These are phyloP conservation scores for Davidsoniella australis DNA, from an alignment of 2,329 filamentous ascomycete species.

Conservation along the genomic window DNA sequence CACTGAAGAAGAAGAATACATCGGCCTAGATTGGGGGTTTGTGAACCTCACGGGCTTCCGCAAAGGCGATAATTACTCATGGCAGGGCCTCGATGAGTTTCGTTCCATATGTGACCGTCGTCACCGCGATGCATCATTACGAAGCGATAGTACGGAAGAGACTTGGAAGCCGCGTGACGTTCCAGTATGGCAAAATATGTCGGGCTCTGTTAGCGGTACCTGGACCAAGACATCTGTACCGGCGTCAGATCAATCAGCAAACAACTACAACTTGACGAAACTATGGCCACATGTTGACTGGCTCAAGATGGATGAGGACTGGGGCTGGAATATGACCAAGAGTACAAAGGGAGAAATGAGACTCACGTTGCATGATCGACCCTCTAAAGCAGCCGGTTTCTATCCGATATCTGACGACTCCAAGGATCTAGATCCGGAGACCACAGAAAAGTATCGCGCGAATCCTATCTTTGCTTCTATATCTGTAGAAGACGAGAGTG, in stretches of 20 bases:
- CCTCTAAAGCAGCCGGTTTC: background rate
- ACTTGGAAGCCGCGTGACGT: constrained; percentile 23
- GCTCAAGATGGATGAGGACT: constrained; percentile 38
- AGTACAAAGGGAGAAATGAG: constrained; percentile 43
- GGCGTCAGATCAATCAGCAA: constrained; percentile 30
- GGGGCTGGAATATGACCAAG: constrained; percentile 69
- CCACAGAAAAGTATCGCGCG: constrained; percentile 5
- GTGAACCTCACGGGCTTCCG: constrained; percentile 66
- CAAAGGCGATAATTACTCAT: constrained; percentile 56
- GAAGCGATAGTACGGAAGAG: constrained; percentile 20
- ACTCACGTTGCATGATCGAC: constrained; percentile 15
- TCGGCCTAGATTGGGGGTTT: constrained; percentile 21
- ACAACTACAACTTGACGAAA: constrained; percentile 44
- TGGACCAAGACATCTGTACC: constrained; percentile 42
- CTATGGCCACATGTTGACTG: constrained; percentile 52
- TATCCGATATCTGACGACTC: constrained; percentile 6
- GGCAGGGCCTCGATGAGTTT: constrained; percentile 54
- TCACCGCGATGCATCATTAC: constrained; percentile 31
- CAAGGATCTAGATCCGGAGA: constrained; percentile 17
- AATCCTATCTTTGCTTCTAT: constrained; percentile 9
- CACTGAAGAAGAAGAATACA: constrained; percentile 8
- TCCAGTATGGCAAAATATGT: constrained; percentile 59
- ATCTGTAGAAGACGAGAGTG: constrained; percentile 11
- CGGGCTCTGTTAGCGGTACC: constrained; percentile 57
- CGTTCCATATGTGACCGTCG: constrained; percentile 21